Conservation (phyloP, 208 protist genomes). For the Trypanosoma boissoni region DNA sequence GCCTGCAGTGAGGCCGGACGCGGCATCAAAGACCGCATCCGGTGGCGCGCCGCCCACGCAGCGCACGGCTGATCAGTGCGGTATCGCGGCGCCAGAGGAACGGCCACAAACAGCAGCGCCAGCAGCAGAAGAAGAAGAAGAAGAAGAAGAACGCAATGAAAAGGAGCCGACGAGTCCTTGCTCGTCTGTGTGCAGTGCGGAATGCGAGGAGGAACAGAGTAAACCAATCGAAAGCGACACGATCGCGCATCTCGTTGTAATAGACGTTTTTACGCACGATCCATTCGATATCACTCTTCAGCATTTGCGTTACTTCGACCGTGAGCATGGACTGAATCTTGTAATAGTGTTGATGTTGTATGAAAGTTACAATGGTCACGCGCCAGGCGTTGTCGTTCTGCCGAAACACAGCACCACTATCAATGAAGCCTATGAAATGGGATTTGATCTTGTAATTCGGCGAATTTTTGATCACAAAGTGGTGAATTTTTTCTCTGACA, state of each 20-base stretch:
- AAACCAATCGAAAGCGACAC: constrained; percentile 33
- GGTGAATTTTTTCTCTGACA: constrained; percentile 66
- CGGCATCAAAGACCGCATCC: neutral
- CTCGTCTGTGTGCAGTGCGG: constrained; percentile 43
- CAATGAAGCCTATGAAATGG: constrained; percentile 59
- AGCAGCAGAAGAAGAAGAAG: neutral
- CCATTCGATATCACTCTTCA: constrained; percentile 60
- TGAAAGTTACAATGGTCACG: constrained; percentile 7
- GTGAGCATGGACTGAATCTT: constrained; percentile 57
- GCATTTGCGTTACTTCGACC: constrained; percentile 66
- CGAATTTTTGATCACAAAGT: constrained; percentile 77
- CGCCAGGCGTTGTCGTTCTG: constrained; percentile 40
- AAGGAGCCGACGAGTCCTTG: neutral
- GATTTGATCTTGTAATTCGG: constrained; percentile 75
- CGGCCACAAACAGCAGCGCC: too few relatives aligned
- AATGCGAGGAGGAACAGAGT: neutral
- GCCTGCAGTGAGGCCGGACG: constrained; percentile 2
- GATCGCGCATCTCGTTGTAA: constrained; percentile 63
- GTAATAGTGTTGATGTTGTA: constrained; percentile 69
- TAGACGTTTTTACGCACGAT: constrained; percentile 84
- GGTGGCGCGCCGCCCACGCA: too few relatives aligned
- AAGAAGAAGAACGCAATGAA: neutral
- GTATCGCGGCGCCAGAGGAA: too few relatives aligned
- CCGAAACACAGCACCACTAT: constrained; percentile 46
- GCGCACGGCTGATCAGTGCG: neutral